phyloP scores from a whole-genome alignment of 352 stramenopile species.

The Phytophthora syringae region DNA sequence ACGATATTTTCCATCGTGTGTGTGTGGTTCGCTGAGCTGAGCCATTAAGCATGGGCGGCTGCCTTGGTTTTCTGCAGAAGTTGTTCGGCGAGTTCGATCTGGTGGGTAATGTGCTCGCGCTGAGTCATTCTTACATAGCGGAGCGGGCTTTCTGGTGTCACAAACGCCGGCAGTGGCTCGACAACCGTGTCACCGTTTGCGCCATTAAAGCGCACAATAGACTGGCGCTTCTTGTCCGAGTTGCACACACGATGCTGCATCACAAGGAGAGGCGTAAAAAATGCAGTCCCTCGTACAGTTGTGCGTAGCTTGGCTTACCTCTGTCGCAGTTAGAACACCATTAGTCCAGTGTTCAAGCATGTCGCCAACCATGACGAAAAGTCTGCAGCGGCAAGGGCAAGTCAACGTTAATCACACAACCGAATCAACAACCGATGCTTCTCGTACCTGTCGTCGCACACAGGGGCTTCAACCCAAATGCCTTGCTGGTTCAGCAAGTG shows the following conservation, averaged over 20 bases:
- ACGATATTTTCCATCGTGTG: constrained; percentile 4
- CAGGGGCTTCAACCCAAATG: constrained; percentile 73
- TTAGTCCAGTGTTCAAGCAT: constrained; percentile 88
- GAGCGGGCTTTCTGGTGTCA: constrained; percentile 50
- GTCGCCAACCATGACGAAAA: constrained; percentile 85
- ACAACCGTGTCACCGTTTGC: constrained; percentile 76
- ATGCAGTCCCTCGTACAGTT: background rate
- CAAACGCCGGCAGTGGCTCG: constrained; percentile 65
- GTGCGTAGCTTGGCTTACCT: constrained; percentile 42
- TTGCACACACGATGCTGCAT: constrained; percentile 81
- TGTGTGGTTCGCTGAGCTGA: background rate
- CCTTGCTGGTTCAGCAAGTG: constrained; percentile 69
- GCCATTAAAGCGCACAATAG: constrained; percentile 86
- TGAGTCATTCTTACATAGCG: constrained; percentile 75
- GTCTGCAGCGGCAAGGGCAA: constrained; percentile 17
- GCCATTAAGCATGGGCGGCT: constrained; percentile 38
- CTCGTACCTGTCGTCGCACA: constrained; percentile 65
- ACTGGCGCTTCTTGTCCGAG: constrained; percentile 76
- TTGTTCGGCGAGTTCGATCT: constrained; percentile 60
- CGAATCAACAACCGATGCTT: background rate
- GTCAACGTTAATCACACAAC: background rate
- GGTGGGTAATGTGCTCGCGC: constrained; percentile 61
- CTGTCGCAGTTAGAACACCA: constrained; percentile 68
- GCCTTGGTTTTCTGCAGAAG: constrained; percentile 70
- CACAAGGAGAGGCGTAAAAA: constrained; percentile 3